Conservation (phyloP, 2,329 filamentous ascomycete species). For the Penicillium sp. region DNA sequence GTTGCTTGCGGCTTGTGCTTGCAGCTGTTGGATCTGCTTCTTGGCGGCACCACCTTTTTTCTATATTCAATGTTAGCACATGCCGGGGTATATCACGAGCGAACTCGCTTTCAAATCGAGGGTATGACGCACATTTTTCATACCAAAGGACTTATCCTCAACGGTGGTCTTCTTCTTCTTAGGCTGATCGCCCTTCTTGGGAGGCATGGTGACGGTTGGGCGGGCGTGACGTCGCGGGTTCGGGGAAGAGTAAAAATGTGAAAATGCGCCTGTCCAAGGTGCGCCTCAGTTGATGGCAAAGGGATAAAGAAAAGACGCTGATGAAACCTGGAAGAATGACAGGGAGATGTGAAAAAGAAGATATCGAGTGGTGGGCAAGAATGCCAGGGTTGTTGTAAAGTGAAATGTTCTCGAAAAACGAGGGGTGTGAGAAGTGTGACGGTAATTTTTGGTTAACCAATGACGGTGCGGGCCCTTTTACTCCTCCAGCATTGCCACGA, state of each 20-base stretch:
- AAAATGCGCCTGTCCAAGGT: conserved; percentile 16
- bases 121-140: conserved; percentile 75
- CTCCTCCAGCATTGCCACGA: not conserved
- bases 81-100: not conserved
- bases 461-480: conserved; percentile 6
- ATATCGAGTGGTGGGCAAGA: conserved; percentile 3
- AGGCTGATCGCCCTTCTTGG: conserved; percentile 44
- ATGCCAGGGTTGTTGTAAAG: conserved; percentile 7
- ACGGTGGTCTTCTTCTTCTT: conserved; percentile 56
- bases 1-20: conserved; percentile 67
- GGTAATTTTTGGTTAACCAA: conserved; percentile 10
- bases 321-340: conserved; percentile 17
- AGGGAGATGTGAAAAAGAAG: conserved; percentile 6
- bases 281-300: conserved; percentile 5
- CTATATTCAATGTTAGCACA: conserved; percentile 32
- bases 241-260: conserved; percentile 15
- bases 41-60: conserved; percentile 93
- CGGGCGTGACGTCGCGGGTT: conserved; percentile 12
- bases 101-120: not conserved
- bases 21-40: conserved; percentile 82
- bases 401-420: conserved; percentile 10
- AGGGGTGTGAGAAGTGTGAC: conserved; percentile 10
- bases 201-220: conserved; percentile 44
- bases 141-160: conserved; percentile 97
- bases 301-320: conserved; percentile 13